Evolutionary conservation across 1,284 basidiomycete species (phyloP).

Genomic region (Phellinidium pouzarii): DNA sequence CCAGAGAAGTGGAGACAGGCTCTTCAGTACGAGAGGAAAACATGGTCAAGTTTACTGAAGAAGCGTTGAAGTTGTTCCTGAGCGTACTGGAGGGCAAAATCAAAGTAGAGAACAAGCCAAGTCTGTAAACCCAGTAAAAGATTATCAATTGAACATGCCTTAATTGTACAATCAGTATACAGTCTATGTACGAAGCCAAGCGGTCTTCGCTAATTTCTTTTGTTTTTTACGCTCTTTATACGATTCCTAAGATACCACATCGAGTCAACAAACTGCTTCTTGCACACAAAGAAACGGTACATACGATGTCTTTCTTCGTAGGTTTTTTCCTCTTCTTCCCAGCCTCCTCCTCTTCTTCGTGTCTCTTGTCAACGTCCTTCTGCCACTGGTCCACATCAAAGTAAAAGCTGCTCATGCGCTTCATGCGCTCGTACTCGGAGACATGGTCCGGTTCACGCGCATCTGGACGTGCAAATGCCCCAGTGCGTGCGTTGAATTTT

Average conservation of each 20-base stretch:
- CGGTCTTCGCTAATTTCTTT: constrained; percentile 83
- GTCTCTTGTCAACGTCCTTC: constrained; percentile 54
- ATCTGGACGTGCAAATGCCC: constrained; percentile 63
- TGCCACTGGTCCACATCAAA: constrained; percentile 86
- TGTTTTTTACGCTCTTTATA: constrained; percentile 80
- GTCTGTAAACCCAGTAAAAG: constrained; percentile 7
- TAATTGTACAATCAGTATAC: constrained; percentile 6
- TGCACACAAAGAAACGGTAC: constrained; percentile 12
- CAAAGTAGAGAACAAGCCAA: constrained; percentile 15
- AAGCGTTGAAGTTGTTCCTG: constrained; percentile 20
- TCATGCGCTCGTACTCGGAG: constrained; percentile 76
- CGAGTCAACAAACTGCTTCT: constrained; percentile 19
- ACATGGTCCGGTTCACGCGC: constrained; percentile 69
- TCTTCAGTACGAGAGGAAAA: constrained; percentile 20
- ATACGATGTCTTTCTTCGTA: constrained; percentile 81
- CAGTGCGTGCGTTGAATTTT: constrained; percentile 81
- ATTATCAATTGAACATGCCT: neutral
- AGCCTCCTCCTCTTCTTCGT: constrained; percentile 46
- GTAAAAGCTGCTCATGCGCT: constrained; percentile 84
- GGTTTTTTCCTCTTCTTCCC: constrained; percentile 63
- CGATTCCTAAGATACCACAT: constrained; percentile 53
- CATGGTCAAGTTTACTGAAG: constrained; percentile 24
- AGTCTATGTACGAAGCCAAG: constrained; percentile 73
- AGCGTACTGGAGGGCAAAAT: constrained; percentile 20
- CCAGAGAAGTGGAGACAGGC: constrained; percentile 20